Conservation (phyloP, 2,329 filamentous ascomycete species). For the Dothideomycetes sp. region DNA sequence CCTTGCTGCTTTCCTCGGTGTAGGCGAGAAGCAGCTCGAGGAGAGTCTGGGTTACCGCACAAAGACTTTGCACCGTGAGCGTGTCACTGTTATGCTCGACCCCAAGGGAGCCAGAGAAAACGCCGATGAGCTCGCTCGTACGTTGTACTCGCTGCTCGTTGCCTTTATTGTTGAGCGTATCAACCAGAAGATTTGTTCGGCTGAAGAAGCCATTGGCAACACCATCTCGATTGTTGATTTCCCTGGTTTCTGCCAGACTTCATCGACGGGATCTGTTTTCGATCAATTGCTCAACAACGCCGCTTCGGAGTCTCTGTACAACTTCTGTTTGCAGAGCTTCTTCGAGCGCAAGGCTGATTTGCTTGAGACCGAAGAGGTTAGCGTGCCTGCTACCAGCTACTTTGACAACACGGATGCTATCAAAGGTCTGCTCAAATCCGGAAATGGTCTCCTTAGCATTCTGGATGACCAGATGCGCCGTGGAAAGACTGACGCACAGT, state of each 20-base stretch:
- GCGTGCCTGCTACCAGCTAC: conserved; percentile 83
- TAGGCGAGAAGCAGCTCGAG: conserved; percentile 72
- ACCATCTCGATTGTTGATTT: conserved; percentile 95
- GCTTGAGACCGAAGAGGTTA: conserved; percentile 88
- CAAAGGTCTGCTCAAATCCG: conserved; percentile 79
- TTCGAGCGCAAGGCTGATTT: conserved; percentile 91
- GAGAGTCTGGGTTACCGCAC: conserved; percentile 89
- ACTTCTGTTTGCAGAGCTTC: conserved; percentile 88
- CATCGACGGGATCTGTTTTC: conserved; percentile 72
- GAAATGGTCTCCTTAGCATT: conserved; percentile 88
- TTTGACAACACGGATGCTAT: conserved; percentile 97
- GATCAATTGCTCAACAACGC: conserved; percentile 95
- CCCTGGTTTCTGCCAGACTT: conserved; percentile 81
- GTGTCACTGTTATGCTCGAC: conserved; percentile 98
- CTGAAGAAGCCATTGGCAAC: conserved; percentile 82
- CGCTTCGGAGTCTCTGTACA: conserved; percentile 84
- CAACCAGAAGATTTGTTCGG: conserved; percentile 79
- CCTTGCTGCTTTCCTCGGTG: conserved; percentile 88
- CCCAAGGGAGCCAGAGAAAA: conserved; percentile 81
- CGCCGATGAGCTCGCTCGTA: conserved; percentile 87
- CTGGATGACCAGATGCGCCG: conserved; percentile 91
- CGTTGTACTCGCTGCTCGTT: conserved; percentile 85
- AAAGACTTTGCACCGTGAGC: conserved; percentile 89
- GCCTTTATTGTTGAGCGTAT: conserved; percentile 89
- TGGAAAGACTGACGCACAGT: conserved; percentile 77